These are phyloP conservation scores for Cladophialophora exuberans DNA, from an alignment of 2,329 filamentous ascomycete species.

Conservation along the genomic window DNA sequence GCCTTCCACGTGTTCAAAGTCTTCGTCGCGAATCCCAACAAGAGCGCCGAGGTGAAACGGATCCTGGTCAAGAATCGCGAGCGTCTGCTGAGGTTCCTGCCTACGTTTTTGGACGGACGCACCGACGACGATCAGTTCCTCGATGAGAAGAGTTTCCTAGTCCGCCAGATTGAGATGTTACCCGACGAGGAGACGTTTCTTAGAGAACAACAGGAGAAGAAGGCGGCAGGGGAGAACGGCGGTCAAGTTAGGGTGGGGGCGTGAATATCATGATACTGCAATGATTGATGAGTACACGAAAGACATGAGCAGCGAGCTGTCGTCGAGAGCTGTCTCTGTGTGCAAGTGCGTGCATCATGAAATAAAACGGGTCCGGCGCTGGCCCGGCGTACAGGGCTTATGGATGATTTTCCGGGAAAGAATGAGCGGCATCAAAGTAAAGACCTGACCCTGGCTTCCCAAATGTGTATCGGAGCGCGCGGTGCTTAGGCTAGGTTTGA, in stretches of 20 bases:
- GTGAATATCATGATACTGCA: background rate
- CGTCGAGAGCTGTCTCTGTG: too few species aligned
- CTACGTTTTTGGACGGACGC: slow-evolving; percentile 88
- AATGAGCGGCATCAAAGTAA: too few species aligned
- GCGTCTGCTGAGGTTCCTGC: slow-evolving; percentile 83
- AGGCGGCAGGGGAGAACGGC: background rate
- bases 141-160: slow-evolving; percentile 94
- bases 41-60: slow-evolving; percentile 92
- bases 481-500: too few species aligned
- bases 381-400: too few species aligned
- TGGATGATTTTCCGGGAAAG: too few species aligned
- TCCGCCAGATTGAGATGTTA: slow-evolving; percentile 76
- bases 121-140: slow-evolving; percentile 98
- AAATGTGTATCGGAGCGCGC: too few species aligned
- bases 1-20: slow-evolving; percentile 99
- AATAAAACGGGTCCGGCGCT: too few species aligned
- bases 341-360: too few species aligned
- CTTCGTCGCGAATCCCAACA: slow-evolving; percentile 97
- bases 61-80: slow-evolving; percentile 97
- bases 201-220: slow-evolving; percentile 1
- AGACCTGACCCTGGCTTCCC: too few species aligned
- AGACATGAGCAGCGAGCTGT: too few species aligned
- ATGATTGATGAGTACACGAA: too few species aligned
- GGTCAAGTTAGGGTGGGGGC: slow-evolving; percentile 20
- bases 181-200: slow-evolving; percentile 23